Conservation (phyloP, 2,329 filamentous ascomycete genomes). For the Diaporthe citriasiana region DNA sequence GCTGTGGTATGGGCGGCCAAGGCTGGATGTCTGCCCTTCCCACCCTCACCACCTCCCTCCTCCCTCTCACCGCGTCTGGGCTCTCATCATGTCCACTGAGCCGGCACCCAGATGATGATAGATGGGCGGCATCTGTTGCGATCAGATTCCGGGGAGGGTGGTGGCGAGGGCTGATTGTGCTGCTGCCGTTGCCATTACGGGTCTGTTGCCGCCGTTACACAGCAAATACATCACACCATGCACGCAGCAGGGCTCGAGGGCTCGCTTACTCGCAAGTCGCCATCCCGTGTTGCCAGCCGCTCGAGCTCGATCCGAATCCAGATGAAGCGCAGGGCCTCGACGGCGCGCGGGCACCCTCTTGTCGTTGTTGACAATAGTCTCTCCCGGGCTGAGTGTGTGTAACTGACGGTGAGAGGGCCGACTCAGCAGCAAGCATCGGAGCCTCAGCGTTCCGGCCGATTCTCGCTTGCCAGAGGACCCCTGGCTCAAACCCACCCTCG, state of each 20-base stretch:
- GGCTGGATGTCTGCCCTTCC: constrained; percentile 12
- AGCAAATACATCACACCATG: constrained; percentile 6
- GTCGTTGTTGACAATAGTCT: neutral
- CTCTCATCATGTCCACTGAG: constrained; percentile 19
- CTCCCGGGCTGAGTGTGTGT: neutral
- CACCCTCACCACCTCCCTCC: constrained; percentile 12
- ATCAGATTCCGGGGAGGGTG: neutral
- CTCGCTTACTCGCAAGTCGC: constrained; percentile 10
- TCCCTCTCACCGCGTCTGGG: constrained; percentile 30
- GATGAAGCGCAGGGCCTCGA: constrained; percentile 1
- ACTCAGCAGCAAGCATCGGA: constrained; percentile 27
- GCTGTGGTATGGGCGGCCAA: neutral
- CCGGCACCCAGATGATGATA: constrained; percentile 15
- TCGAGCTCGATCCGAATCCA: neutral
- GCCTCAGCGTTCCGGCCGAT: constrained; percentile 15
- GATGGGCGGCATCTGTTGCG: neutral
- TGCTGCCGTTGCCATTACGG: neutral
- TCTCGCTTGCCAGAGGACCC: constrained; percentile 23
- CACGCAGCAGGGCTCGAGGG: constrained; percentile 13
- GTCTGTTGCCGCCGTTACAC: constrained; percentile 21
- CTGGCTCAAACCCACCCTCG: constrained; percentile 24
- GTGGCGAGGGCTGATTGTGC: neutral
- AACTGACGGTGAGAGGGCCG: constrained; percentile 13
- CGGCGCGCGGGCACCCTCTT: neutral
- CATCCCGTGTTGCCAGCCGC: constrained; percentile 9